phyloP scores from a whole-genome alignment of 164 flowering plant genomes.

The Chloranthus sessilifolius region DNA sequence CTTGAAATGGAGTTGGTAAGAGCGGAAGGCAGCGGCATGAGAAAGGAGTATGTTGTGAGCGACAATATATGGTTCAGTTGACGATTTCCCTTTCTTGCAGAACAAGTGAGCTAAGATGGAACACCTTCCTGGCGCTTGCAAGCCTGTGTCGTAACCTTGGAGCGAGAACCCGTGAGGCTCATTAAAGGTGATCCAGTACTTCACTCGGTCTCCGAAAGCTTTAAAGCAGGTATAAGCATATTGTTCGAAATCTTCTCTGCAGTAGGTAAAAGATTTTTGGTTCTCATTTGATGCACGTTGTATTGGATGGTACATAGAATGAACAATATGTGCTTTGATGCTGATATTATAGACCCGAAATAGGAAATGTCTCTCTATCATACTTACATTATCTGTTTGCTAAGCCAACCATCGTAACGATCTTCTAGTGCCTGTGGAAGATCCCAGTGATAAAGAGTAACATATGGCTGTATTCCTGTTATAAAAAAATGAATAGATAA shows the following conservation, averaged over 20 bases:
- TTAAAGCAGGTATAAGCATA: slow-evolving; percentile 74
- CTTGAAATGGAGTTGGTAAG: slow-evolving; percentile 68
- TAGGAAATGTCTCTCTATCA: too few relatives aligned
- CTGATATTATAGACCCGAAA: too few relatives aligned
- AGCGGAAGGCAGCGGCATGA: slow-evolving; percentile 68
- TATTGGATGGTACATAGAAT: too few relatives aligned
- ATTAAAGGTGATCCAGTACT: slow-evolving; percentile 90
- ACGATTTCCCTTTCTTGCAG: slow-evolving; percentile 75
- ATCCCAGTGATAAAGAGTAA: slow-evolving; percentile 87
- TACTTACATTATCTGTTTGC: slow-evolving; percentile 58
- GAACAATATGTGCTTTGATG: too few relatives aligned
- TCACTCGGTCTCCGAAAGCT: slow-evolving; percentile 81
- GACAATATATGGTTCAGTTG: slow-evolving; percentile 73
- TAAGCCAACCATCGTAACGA: slow-evolving; percentile 71
- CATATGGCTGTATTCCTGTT: slow-evolving; percentile 79
- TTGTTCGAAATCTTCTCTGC: slow-evolving; percentile 67
- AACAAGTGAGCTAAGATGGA: slow-evolving; percentile 60
- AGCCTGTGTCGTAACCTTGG: slow-evolving; percentile 72
- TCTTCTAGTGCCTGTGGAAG: slow-evolving; percentile 90
- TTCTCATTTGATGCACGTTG: too few relatives aligned
- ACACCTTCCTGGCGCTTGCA: slow-evolving; percentile 93
- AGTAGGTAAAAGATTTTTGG: slow-evolving; percentile 6
- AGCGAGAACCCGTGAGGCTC: slow-evolving; percentile 76
- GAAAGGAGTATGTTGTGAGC: slow-evolving; percentile 79
- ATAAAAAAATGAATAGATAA: too few relatives aligned